Base-by-base conservation (phyloP, 2,329 filamentous ascomycete species). In the Cytospora chrysosperma region DNA sequence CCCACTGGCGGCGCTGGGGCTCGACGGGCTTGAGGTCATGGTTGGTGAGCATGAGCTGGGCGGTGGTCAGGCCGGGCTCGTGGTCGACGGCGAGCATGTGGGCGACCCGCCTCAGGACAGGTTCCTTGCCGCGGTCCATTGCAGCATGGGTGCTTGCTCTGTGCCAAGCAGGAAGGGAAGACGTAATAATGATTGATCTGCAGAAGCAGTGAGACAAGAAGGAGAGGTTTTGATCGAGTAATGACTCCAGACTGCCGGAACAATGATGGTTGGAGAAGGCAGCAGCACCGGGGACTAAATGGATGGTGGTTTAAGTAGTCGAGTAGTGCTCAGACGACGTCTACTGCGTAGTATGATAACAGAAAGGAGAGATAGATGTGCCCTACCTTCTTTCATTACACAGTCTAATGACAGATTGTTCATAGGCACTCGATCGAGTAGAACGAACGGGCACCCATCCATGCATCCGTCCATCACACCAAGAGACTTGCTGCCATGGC, bases 11-110 rank as follows among this genome's bases (percentile, higher is more conserved):
- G 63, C 92, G 86, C 67, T 85, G 86, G 19, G 87, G 87, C 73
- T 96, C 92, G 58, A 97, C 92, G 71, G 87, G 81, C 73, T 92
- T 93, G 68, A 95, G 81, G 76, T 95, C 91, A 74, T 91, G 78
- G 75, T 97, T 97, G 69, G 87, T 91, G 73, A 97, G 84, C 89
- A 97, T 93, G 69, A 96, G 81, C 79, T 97, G 91, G 19, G 88
- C 84, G 59, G 84, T 88, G 9, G 88, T 90, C 71, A 97, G 82
- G 53, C 91, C 92, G 1, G 88, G 85, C 75, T 96, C 93, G 61
- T 84, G 79, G 62, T 90, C 83, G 64, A 95, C 90, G 53, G 90
- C 87, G 62, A 93, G 73, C 79, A 86, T 93, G 50, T 84, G 75
- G 61, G 76, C 75, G 75, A 80, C 79, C 66, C 75, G 73, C 68